Percentiles rank a stretch among this genome's conserved stretches.
These are phyloP conservation scores for Cydonia oblonga DNA, from an alignment of 331 rosid genomes.

Conservation along the genomic window DNA sequence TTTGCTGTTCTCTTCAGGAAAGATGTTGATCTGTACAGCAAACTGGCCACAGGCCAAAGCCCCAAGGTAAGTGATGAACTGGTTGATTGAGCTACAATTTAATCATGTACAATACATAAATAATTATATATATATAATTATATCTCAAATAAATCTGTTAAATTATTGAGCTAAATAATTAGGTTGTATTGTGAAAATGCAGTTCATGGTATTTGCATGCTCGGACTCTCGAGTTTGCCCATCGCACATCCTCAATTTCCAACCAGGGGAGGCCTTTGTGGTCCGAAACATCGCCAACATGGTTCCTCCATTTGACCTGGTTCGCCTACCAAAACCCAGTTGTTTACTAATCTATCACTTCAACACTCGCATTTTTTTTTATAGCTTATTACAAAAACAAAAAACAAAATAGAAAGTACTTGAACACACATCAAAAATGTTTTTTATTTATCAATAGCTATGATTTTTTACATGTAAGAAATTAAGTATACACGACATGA, in stretches of 20 bases:
- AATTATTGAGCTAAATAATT: not conserved
- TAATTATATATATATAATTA: no score
- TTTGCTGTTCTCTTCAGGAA: constrained; percentile 32
- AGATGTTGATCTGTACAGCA: constrained; percentile 50
- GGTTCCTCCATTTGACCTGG: constrained; percentile 93
- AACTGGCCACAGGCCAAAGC: constrained; percentile 78
- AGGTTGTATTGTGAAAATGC: constrained; percentile 1
- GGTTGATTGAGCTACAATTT: not conserved
- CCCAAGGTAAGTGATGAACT: constrained; percentile 53
- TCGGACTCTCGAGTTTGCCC: constrained; percentile 97
- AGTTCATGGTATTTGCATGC: constrained; percentile 97
- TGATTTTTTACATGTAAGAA: not conserved
- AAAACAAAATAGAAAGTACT: no score
- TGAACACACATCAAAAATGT: no score
- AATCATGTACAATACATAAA: no score
- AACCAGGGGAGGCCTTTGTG: constrained; percentile 90
- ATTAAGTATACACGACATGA: not conserved
- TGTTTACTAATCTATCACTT: not conserved
- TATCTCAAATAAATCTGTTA: not conserved
- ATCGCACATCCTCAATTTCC: constrained; percentile 75
- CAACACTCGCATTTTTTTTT: not conserved
- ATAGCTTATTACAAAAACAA: not conserved
- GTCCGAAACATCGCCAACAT: constrained; percentile 93
- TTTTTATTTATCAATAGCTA: no score
- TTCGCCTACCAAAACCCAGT: not conserved